phyloP scores from a whole-genome alignment of 176 grass and related monocot species.

The Oryza longistaminata region DNA sequence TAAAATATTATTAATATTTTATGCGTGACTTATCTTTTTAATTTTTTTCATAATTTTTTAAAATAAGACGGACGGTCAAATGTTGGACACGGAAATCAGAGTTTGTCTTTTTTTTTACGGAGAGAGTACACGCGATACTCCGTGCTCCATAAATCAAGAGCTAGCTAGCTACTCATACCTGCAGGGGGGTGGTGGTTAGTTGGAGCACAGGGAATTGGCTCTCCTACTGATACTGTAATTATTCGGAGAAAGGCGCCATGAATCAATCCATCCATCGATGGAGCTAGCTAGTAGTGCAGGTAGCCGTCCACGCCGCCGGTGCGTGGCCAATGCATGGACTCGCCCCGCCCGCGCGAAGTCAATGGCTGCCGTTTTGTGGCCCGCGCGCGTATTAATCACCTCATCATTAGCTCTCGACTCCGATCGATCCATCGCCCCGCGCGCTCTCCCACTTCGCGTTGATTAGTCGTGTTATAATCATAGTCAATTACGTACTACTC shows the following conservation, averaged over 20 bases:
- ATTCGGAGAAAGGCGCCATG: neutral
- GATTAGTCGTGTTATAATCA: neutral
- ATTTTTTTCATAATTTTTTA: too few species aligned
- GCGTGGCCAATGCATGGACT: constrained; percentile 16
- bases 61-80: too few species aligned
- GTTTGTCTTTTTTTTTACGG: too few species aligned
- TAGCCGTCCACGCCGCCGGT: constrained; percentile 32
- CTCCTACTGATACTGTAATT: constrained; percentile 12
- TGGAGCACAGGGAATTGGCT: neutral
- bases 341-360: neutral
- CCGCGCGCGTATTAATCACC: constrained; percentile 33
- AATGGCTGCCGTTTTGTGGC: constrained; percentile 1
- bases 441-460: neutral
- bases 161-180: neutral
- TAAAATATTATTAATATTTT: too few species aligned
- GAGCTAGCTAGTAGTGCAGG: neutral
- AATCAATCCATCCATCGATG: neutral
- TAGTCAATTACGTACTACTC: neutral
- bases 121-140: too few species aligned
- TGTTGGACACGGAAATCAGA: too few species aligned
- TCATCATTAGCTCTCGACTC: constrained; percentile 38
- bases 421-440: neutral
- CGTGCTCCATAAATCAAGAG: too few species aligned
- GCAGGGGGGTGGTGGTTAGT: neutral
- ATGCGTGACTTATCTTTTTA: too few species aligned